Evolutionary conservation across 441 rosid species (phyloP), one percentile per base, ranked within the genome.

Genomic region (Pelargonium citronellum): DNA sequence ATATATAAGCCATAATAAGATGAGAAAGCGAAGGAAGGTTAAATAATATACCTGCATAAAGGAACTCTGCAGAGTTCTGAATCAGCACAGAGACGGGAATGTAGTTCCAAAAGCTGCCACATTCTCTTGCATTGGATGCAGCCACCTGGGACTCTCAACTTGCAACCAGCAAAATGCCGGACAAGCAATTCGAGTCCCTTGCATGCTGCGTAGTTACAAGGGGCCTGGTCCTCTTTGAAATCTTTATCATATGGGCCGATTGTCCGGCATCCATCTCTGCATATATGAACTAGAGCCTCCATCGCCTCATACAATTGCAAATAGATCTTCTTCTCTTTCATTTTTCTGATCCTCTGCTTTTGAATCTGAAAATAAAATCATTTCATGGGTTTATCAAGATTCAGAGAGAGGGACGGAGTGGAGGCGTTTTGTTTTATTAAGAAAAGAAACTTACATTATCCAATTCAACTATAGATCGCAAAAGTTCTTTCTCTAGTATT

Each of bases 281-380:
- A 94, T 74, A 91, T 91, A 71, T 94, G 99, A 74, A 94, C 92
- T 51, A 91, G 89, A 8, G 99, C 95, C 70, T 91, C 96, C 99
- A 91, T 94, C 19, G 97, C 97, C 71, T 90, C 96, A 1, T 86
- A 86, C 41, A 94, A 67, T 69, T 94, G 88, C 67, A 86, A 24
- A 66, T 94, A 94, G 44, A 89, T 84, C 77, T 81, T 84, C 76
- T 78, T 70, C 72, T 94, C 94, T 0, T 87, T 83, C 5, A 53
- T 13, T 68, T 79, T 90, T 58, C 83, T 83, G 5, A 72, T 80
- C 75, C 91, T 86, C 58, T 85, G 84, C 64, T 86, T 87, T 17
- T 74, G 75, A 67, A 61, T 71, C 95, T 89, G 86, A 13, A 81
- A 58, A 71, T 0, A 19, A 4, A 22, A 19, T 68, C 12, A 19